Percentiles rank a stretch among this genome's conserved stretches.
phyloP scores from a whole-genome alignment of 139 green algal species.

The Chlorella sorokiniana region DNA sequence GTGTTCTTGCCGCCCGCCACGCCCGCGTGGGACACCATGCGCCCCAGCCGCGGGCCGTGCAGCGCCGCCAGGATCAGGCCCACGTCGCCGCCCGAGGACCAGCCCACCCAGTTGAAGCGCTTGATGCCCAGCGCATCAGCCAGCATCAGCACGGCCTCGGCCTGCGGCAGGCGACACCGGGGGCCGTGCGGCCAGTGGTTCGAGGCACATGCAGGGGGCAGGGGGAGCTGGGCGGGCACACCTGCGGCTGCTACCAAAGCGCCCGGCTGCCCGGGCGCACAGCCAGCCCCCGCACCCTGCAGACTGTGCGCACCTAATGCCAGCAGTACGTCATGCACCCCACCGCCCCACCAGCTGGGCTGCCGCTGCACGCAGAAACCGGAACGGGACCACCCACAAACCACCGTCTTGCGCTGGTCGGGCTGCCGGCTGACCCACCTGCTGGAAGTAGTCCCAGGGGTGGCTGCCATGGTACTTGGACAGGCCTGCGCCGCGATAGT shows the following conservation, averaged over 20 bases:
- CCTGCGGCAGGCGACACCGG: slow-evolving; percentile 1
- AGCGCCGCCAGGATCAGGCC: slow-evolving; percentile 33
- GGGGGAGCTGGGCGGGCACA: neutral
- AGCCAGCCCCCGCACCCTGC: no score
- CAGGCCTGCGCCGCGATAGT: slow-evolving; percentile 21
- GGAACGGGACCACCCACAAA: no score
- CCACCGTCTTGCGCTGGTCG: no score
- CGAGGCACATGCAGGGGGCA: no score
- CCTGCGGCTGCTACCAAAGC: no score
- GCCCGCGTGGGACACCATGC: slow-evolving; percentile 17
- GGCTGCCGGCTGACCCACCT: neutral
- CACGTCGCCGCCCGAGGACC: slow-evolving; percentile 31
- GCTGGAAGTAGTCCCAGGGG: slow-evolving; percentile 31
- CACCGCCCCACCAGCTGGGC: no score
- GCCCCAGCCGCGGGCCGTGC: slow-evolving; percentile 6
- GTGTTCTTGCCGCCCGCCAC: slow-evolving; percentile 28
- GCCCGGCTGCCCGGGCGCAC: no score
- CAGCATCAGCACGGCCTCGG: slow-evolving; percentile 36
- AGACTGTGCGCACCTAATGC: no score
- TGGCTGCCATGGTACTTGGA: slow-evolving; percentile 8
- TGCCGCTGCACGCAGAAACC: no score
- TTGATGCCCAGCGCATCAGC: slow-evolving; percentile 15
- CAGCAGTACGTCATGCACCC: no score
- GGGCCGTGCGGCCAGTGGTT: no score
- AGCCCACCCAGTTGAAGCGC: slow-evolving; percentile 25